Evolutionary conservation across 1,284 basidiomycete species (phyloP).

Genomic region (Volvariella surrecta): DNA sequence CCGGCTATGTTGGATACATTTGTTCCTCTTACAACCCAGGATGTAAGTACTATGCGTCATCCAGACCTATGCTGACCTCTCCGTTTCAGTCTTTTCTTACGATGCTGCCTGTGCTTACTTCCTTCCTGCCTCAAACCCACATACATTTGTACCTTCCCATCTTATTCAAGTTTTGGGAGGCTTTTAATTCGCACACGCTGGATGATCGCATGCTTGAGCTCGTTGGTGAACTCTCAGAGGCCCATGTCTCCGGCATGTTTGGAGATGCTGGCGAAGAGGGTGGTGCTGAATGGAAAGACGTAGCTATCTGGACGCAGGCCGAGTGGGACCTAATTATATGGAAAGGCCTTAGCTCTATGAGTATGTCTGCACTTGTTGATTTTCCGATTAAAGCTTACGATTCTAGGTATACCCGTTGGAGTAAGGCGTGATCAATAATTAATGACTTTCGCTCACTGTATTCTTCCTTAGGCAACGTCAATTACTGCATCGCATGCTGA

Average conservation of each 20-base stretch:
- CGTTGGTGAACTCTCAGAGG: conserved; percentile 68
- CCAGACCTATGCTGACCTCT: conserved; percentile 6
- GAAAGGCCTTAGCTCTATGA: conserved; percentile 84
- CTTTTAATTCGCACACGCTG: conserved; percentile 72
- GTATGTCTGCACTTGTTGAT: conserved; percentile 35
- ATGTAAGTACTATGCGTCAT: conserved; percentile 31
- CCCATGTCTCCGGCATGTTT: conserved; percentile 59
- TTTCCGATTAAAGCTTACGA: conserved; percentile 5
- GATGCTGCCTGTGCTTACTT: conserved; percentile 64
- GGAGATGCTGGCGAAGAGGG: conserved; percentile 46
- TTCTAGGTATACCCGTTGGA: conserved; percentile 66
- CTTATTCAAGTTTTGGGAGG: conserved; percentile 80
- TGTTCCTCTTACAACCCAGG: conserved; percentile 55
- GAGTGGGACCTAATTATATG: conserved; percentile 85
- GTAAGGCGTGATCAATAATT: conserved; percentile 22
- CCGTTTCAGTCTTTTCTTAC: conserved; percentile 46
- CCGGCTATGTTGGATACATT: conserved; percentile 68
- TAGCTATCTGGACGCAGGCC: conserved; percentile 83
- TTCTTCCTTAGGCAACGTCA: conserved; percentile 45
- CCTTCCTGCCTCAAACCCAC: conserved; percentile 68
- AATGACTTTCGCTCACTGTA: conserved; percentile 4
- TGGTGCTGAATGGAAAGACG: conserved; percentile 60
- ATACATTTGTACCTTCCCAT: conserved; percentile 64
- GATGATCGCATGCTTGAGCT: conserved; percentile 86
- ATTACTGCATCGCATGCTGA: conserved; percentile 66